Percentiles rank a stretch among this genome's conserved stretches.
phyloP scores from a whole-genome alignment of 352 stramenopile species.

The Pythium volutum region DNA sequence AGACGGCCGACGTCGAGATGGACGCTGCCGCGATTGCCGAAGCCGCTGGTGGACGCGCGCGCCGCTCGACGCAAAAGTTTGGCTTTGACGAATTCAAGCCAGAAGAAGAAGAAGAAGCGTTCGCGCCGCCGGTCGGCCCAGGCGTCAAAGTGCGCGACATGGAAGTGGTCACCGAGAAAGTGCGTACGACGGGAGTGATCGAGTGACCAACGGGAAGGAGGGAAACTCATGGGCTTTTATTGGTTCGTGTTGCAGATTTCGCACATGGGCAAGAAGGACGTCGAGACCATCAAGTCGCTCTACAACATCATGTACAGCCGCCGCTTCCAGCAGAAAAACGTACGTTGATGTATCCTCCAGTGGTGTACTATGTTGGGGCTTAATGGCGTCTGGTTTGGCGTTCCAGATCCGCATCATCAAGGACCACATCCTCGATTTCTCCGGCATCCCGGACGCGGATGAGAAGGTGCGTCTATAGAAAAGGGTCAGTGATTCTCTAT shows the following conservation, averaged over 20 bases:
- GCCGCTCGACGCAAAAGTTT: slow-evolving; percentile 66
- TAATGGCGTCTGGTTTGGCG: not conserved
- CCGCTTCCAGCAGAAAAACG: slow-evolving; percentile 78
- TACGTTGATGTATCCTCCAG: slow-evolving; percentile 24
- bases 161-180: slow-evolving; percentile 43
- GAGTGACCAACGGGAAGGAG: not conserved
- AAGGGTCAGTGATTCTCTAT: too few species aligned
- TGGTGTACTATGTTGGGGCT: not conserved
- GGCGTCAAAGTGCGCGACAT: slow-evolving; percentile 69
- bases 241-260: slow-evolving; percentile 35
- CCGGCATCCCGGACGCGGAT: slow-evolving; percentile 54
- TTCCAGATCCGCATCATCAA: slow-evolving; percentile 72
- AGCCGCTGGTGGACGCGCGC: slow-evolving; percentile 41
- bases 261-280: slow-evolving; percentile 66
- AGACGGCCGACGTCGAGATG: not conserved
- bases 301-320: slow-evolving; percentile 78
- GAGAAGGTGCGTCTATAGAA: slow-evolving; percentile 40
- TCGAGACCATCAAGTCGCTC: slow-evolving; percentile 72
- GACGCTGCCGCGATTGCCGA: slow-evolving; percentile 1
- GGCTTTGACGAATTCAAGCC: slow-evolving; percentile 41
- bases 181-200: slow-evolving; percentile 19
- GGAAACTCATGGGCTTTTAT: not conserved
- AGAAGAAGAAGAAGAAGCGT: slow-evolving; percentile 51
- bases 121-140: slow-evolving; percentile 48
- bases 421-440: slow-evolving; percentile 80